Base-by-base conservation (phyloP, 257 asterid genomes). In the Solanum pimpinellifolium region DNA sequence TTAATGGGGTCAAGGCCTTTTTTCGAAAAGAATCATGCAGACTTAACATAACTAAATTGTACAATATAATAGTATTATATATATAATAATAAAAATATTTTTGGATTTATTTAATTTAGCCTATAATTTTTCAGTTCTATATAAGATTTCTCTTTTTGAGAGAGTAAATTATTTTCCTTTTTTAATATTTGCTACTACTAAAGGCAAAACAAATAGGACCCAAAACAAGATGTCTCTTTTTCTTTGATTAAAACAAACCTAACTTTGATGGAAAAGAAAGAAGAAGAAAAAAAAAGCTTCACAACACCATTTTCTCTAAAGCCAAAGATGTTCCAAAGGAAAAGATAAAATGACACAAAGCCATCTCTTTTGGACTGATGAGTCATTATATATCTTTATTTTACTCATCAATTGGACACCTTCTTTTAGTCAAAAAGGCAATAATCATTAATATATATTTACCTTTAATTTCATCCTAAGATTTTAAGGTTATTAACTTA, bases 181-280 rank as follows among this genome's bases (percentile, higher is more conserved):
- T 44, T 42, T 33, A 6, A 10, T 21, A 12, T 82, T 74, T 59
- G 16, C 13, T 39, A 47, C 44, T 42, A 47, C 33, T 29, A 47
- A 86, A 86, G 88, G 78, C 69, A 78, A 65, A 65, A 44, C 52
- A 87, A 72, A 23, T 37, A 52, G 81, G 77, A 27, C 87, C 85
- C 85, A 29, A 80, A 87, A 65, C 72, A 80, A 60, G 56, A 88
- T 88, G 86, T 83, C 47, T 12, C 83, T 76, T 76, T 68, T 76
- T 76, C 33, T 73, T 75, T 75, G 20, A 75, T 75, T 39, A 75
- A 75, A 75, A 39, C 44, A 80, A 80, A 39, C 84, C 68, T 16
- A 80, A 39, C 84, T 80, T 81, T 81, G 69, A 81, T 47, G 27
- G 68, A 39, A 39, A 18, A 29, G 0, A 18, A 69, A 31, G 5